phyloP scores from a whole-genome alignment of 2,329 filamentous ascomycete genomes.

The Fusarium decemcellulare region DNA sequence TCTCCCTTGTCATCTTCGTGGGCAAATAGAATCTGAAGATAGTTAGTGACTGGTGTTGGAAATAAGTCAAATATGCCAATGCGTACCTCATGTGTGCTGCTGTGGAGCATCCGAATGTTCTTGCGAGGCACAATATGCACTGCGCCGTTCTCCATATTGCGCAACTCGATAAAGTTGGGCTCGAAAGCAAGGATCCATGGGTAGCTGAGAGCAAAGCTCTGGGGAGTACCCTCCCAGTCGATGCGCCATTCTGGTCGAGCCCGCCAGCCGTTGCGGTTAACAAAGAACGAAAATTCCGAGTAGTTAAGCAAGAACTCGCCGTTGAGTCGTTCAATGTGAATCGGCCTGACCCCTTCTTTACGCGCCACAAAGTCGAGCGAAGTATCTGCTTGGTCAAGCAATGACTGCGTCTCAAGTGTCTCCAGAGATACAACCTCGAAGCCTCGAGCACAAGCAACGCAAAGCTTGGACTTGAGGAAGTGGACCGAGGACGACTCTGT shows the following conservation, averaged over 20 bases:
- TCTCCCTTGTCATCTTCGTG: conserved; percentile 97
- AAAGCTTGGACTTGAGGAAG: conserved; percentile 96
- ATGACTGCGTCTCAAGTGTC: conserved; percentile 96
- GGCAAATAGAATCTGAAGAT: conserved; percentile 89
- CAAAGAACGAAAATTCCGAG: conserved; percentile 98
- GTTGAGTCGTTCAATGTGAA: conserved; percentile 97
- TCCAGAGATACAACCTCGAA: conserved; percentile 98
- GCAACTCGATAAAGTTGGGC: conserved; percentile 96
- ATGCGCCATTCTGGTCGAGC: conserved; percentile 97
- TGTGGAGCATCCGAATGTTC: conserved; percentile 98
- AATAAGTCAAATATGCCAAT: not conserved
- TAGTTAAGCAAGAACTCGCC: conserved; percentile 99
- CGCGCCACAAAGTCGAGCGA: conserved; percentile 97
- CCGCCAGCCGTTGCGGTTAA: conserved; percentile 98
- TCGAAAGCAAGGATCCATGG: conserved; percentile 99
- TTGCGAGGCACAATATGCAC: conserved; percentile 97
- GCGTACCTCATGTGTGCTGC: conserved; percentile 92
- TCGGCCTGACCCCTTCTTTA: conserved; percentile 93
- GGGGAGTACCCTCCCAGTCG: conserved; percentile 95
- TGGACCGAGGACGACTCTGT: conserved; percentile 98
- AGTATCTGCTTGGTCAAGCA: conserved; percentile 97
- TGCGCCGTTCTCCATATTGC: conserved; percentile 93
- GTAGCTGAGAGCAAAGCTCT: conserved; percentile 93
- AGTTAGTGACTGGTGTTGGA: conserved; percentile 24
- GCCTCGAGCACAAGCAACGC: conserved; percentile 93